Conservation (phyloP, 306 rosid genomes). For the Corylus americana region DNA sequence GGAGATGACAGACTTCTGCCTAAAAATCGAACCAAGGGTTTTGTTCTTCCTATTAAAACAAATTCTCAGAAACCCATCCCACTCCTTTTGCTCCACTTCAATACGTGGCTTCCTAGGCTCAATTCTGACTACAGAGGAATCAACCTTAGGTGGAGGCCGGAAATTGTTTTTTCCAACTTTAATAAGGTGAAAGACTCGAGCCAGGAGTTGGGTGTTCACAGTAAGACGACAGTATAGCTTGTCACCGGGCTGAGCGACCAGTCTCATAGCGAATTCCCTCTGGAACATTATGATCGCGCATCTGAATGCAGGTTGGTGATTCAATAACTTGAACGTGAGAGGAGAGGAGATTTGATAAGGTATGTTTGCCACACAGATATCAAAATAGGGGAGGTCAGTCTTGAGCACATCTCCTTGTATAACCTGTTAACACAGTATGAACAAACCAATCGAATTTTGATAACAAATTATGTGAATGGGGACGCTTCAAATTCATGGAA, state of each 20-base stretch:
- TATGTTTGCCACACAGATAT: conserved; percentile 89
- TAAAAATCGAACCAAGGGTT: conserved; percentile 83
- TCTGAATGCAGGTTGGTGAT: conserved; percentile 77
- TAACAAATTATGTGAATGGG: neutral
- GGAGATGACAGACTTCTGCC: conserved; percentile 76
- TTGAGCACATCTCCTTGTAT: conserved; percentile 84
- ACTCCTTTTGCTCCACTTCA: conserved; percentile 76
- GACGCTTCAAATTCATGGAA: neutral
- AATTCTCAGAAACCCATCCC: conserved; percentile 88
- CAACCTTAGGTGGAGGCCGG: conserved; percentile 91
- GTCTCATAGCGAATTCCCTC: conserved; percentile 90
- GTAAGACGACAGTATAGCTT: conserved; percentile 92
- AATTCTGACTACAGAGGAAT: conserved; percentile 83
- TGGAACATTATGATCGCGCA: conserved; percentile 96
- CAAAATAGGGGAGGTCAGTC: conserved; percentile 91
- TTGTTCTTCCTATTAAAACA: conserved; percentile 93
- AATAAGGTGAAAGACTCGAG: conserved; percentile 85
- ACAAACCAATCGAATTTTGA: too few species aligned
- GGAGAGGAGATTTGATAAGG: conserved; percentile 97
- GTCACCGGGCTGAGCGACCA: conserved; percentile 94
- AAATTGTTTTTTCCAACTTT: conserved; percentile 93
- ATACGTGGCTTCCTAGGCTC: conserved; percentile 82
- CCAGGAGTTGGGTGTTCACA: conserved; percentile 75
- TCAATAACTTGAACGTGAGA: conserved; percentile 87
- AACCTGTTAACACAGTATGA: conserved; percentile 42